Conservation (phyloP, 1,139 yeast species). For the Blastobotrys ciferrii region DNA sequence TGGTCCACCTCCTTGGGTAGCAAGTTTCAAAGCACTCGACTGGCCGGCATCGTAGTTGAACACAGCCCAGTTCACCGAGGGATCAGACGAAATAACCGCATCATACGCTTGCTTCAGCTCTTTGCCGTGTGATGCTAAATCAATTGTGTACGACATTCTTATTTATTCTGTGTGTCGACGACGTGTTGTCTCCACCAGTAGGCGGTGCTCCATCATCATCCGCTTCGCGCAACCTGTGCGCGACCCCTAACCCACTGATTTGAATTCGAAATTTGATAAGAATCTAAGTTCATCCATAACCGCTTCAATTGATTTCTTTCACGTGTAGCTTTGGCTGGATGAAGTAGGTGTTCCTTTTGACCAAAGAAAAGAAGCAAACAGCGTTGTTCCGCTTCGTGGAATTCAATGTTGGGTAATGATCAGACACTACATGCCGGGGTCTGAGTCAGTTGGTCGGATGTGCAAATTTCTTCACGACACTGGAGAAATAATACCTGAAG, state of each 20-base stretch:
- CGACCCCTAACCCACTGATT: background rate
- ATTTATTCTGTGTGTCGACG: background rate
- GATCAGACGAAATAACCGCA: conserved; percentile 42
- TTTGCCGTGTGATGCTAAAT: conserved; percentile 38
- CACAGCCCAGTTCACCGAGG: conserved; percentile 43
- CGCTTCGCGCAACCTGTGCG: background rate
- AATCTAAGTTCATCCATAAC: too few relatives aligned
- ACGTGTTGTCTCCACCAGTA: background rate
- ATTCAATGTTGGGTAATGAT: too few relatives aligned
- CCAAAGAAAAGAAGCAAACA: too few relatives aligned
- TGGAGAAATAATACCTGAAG: too few relatives aligned
- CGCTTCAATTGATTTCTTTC: too few relatives aligned
- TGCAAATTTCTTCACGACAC: too few relatives aligned
- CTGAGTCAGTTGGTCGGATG: too few relatives aligned
- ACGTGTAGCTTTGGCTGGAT: too few relatives aligned
- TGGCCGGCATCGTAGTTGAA: conserved; percentile 41
- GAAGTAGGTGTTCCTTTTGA: too few relatives aligned
- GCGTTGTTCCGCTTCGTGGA: too few relatives aligned
- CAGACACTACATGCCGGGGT: too few relatives aligned
- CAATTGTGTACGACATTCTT: conserved; percentile 36
- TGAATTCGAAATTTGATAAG: too few relatives aligned
- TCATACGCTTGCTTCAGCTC: conserved; percentile 42
- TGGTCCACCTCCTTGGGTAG: conserved; percentile 46
- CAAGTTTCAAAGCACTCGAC: conserved; percentile 37
- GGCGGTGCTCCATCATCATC: background rate